A percentile compares a stretch with the other conserved stretches of the same genome.
phyloP scores from a whole-genome alignment of 345 rosid species.

The Syzygium oleosum region DNA sequence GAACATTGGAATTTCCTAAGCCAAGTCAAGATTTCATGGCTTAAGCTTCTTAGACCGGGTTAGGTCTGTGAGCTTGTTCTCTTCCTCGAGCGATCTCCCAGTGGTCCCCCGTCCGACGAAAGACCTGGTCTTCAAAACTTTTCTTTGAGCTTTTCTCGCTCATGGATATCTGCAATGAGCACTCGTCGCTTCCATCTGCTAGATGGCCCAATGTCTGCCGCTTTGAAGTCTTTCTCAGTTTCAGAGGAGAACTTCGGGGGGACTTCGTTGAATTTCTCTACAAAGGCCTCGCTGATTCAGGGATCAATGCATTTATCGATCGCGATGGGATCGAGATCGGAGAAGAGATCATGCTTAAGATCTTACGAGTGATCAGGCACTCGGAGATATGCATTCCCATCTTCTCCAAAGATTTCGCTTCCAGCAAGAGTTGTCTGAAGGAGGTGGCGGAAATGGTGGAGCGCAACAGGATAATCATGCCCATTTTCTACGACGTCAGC shows the following conservation, averaged over 20 bases:
- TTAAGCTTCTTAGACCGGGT: too few species aligned
- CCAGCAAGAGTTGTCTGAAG: neutral
- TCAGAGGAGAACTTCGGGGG: neutral
- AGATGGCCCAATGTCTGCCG: neutral
- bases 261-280: neutral
- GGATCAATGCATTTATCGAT: neutral
- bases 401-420: neutral
- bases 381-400: neutral
- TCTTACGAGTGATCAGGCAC: accelerated
- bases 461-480: neutral
- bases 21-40: too few species aligned
- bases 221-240: neutral
- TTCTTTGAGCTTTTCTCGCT: neutral
- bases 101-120: too few species aligned
- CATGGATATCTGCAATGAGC: neutral
- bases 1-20: too few species aligned
- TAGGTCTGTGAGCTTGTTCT: too few species aligned
- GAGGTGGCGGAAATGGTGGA: neutral
- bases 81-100: too few species aligned
- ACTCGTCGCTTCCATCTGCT: neutral
- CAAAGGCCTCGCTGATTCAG: neutral
- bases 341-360: neutral
- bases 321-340: neutral
- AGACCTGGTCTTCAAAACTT: neutral
- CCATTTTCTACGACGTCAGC: neutral